Evolutionary conservation across 176 grass and related monocot species (phyloP), one percentile per base, ranked within the genome.

Genomic region (Aegilops umbellulata): DNA sequence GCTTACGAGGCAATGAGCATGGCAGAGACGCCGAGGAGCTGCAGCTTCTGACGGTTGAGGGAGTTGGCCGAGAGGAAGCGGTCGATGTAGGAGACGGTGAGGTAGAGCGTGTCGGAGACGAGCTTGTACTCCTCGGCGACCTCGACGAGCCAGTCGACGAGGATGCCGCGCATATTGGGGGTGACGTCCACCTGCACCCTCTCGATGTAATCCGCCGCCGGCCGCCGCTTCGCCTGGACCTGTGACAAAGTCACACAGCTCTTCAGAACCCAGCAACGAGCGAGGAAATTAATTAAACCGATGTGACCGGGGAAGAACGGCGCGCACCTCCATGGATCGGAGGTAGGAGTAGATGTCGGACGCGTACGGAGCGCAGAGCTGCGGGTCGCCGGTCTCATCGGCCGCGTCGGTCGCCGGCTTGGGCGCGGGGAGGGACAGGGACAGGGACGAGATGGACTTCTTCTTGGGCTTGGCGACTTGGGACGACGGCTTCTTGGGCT

Each of bases 81-180:
- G 75, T 95, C 93, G 64, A 95, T 85, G 83, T 91, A 93, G 0
- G 90, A 89, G 68, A 95, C 74, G 13, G 90, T 89, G 86, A 90
- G 90, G 81, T 91, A 95, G 39, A 95, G 86, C 51, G 90, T 95
- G 84, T 95, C 90, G 7, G 90, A 87, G 71, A 85, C 86, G 76
- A 93, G 86, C 64, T 87, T 90, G 75, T 90, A 92, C 86, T 95
- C 93, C 83, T 90, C 82, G 5, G 90, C 85, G 78, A 98, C 87
- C 80, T 93, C 83, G 13, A 95, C 91, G 78, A 98, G 83, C 95
- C 93, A 98, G 87, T 95, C 91, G n/a, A 98, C 74, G 76, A 98
- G 88, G 77, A 92, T 87, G 42, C 55, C 80, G 11, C 93, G 83
- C 93, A 93, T 95, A 53, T 88, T 84, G 35, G 69, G 80, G 8